Conservation (phyloP, 2,329 filamentous ascomycete species). For the Aspergillus cejpii region DNA sequence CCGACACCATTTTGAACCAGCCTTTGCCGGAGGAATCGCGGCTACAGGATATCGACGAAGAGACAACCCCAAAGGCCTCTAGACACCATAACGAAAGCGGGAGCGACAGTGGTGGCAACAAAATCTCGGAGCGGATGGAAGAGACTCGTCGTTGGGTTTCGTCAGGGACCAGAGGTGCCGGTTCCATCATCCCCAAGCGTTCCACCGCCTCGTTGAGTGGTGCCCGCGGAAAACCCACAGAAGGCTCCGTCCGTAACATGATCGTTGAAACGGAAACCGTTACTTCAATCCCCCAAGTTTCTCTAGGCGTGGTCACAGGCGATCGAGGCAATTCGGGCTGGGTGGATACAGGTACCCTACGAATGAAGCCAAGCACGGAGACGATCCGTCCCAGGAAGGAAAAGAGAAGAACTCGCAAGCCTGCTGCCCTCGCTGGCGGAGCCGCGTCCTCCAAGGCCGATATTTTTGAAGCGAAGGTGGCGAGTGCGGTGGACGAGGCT, state of each 20-base stretch:
- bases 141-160: constrained; percentile 32
- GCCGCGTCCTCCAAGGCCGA: constrained; percentile 90
- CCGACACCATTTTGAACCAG: constrained; percentile 37
- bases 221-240: constrained; percentile 59
- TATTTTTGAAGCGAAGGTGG: constrained; percentile 95
- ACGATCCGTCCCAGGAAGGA: constrained; percentile 93
- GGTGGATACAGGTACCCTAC: constrained; percentile 64
- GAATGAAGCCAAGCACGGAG: constrained; percentile 84
- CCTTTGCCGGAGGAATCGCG: constrained; percentile 32
- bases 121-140: constrained; percentile 32
- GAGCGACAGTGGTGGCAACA: constrained; percentile 46
- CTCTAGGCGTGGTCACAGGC: constrained; percentile 56
- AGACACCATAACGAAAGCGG: constrained; percentile 54
- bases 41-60: constrained; percentile 33
- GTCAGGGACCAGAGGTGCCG: constrained; percentile 42
- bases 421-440: constrained; percentile 46
- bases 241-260: constrained; percentile 82
- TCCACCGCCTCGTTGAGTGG: constrained; percentile 60
- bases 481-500: constrained; percentile 89
- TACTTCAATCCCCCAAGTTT: constrained; percentile 77
- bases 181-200: constrained; percentile 54
- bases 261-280: constrained; percentile 97
- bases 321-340: constrained; percentile 54
- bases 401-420: constrained; percentile 76
- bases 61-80: constrained; percentile 36